These are phyloP conservation scores for Syzygium syzygioides DNA, from an alignment of 441 rosid species.

Conservation along the genomic window DNA sequence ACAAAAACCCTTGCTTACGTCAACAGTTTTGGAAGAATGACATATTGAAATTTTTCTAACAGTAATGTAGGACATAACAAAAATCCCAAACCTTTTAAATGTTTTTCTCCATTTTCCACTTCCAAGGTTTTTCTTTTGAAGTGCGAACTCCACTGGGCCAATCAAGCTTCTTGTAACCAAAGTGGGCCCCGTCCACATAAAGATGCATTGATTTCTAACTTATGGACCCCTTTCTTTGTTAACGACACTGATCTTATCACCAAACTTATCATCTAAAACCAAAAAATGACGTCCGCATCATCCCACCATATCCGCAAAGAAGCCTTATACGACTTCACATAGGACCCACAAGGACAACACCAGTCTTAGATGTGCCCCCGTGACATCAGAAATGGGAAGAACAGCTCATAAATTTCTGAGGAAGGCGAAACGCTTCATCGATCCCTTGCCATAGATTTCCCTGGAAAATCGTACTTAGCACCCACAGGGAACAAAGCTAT, in stretches of 20 bases:
- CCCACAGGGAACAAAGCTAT: neutral
- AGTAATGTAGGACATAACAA: neutral
- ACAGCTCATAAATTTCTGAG: neutral
- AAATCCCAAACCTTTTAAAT: neutral
- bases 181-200: neutral
- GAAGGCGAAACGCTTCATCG: neutral
- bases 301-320: neutral
- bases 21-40: neutral
- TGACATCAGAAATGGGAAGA: neutral
- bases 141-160: neutral
- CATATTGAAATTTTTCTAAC: neutral
- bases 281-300: neutral
- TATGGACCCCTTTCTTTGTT: neutral
- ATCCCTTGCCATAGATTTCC: neutral
- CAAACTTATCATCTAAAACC: neutral
- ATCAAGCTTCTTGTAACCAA: neutral
- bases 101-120: neutral
- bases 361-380: neutral
- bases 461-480: neutral
- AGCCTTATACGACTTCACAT: neutral
- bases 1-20: neutral
- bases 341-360: neutral
- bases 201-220: neutral
- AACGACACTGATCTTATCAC: neutral
- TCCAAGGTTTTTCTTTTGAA: neutral